Conservation (phyloP, 1,139 yeast species). For the Sugiyamaella grinbergsii region DNA sequence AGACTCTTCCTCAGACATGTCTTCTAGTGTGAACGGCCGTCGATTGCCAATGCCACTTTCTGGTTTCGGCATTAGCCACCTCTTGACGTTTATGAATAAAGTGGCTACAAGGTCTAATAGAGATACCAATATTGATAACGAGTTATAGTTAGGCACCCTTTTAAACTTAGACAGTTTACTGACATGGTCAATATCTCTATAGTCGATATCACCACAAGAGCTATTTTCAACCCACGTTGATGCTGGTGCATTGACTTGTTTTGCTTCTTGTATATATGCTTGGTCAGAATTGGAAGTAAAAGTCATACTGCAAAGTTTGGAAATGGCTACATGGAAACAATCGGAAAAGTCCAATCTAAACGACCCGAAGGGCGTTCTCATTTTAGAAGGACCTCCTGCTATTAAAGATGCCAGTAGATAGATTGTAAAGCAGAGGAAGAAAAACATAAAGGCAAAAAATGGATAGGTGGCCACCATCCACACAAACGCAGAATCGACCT, state of each 20-base stretch:
- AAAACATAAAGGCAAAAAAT: neutral
- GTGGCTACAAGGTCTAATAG: slow-evolving; percentile 17
- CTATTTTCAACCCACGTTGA: slow-evolving; percentile 8
- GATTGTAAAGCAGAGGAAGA: slow-evolving; percentile 5
- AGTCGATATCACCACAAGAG: neutral
- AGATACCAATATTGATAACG: slow-evolving; percentile 13
- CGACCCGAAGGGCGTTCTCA: slow-evolving; percentile 20
- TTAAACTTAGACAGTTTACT: neutral
- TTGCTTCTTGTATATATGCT: slow-evolving; percentile 3
- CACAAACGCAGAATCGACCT: neutral
- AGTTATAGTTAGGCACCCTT: slow-evolving; percentile 23
- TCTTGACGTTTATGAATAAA: slow-evolving; percentile 23
- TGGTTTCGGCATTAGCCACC: slow-evolving; percentile 13
- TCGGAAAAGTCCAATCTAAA: neutral
- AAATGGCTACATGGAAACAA: slow-evolving; percentile 6
- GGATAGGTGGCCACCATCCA: slow-evolving; percentile 4
- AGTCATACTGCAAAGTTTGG: neutral
- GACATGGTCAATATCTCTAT: neutral
- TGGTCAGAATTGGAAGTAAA: neutral
- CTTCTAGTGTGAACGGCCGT: neutral
- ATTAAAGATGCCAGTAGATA: slow-evolving; percentile 10
- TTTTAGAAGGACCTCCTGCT: slow-evolving; percentile 15
- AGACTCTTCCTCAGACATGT: slow-evolving; percentile 1
- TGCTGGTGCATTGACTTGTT: slow-evolving; percentile 1
- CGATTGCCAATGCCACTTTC: neutral